phyloP scores from a whole-genome alignment of 2,329 filamentous ascomycete genomes.

The Colletotrichum incanum region DNA sequence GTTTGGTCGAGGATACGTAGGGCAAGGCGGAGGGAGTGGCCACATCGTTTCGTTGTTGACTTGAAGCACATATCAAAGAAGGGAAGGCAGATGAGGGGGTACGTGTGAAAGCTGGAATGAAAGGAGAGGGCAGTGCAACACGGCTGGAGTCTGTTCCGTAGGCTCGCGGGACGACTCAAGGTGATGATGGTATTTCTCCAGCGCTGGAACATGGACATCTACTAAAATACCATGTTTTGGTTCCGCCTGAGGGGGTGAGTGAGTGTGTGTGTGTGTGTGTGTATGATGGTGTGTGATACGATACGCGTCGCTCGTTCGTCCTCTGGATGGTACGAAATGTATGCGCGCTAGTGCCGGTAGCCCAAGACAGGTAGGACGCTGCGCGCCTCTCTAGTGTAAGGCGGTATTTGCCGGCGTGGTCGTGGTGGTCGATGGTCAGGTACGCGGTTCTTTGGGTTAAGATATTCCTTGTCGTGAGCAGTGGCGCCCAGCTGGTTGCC shows the following conservation, averaged over 20 bases:
- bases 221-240: constrained; percentile 39
- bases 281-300: background rate
- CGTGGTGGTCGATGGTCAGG: constrained; percentile 5
- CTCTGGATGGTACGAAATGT: background rate
- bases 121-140: constrained; percentile 29
- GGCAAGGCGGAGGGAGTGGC: constrained; percentile 11
- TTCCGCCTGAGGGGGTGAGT: constrained; percentile 20
- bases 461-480: too few species aligned
- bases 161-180: constrained; percentile 10
- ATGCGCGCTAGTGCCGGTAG: background rate
- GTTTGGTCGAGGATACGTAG: background rate
- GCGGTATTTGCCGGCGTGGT: constrained; percentile 18
- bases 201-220: constrained; percentile 35
- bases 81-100: background rate
- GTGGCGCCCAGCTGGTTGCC: background rate
- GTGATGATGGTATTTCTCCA: constrained; percentile 35
- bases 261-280: constrained; percentile 10
- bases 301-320: background rate
- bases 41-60: constrained; percentile 1
- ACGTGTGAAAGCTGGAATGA: constrained; percentile 6
- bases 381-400: constrained; percentile 11
- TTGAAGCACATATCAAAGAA: background rate
- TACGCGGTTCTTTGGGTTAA: background rate
- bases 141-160: constrained; percentile 35
- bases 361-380: constrained; percentile 1